Percentiles rank a stretch among this genome's conserved stretches.
Evolutionary conservation across 2,329 filamentous ascomycete genomes (phyloP).

Genomic region (Hymenoscyphus salicellus): DNA sequence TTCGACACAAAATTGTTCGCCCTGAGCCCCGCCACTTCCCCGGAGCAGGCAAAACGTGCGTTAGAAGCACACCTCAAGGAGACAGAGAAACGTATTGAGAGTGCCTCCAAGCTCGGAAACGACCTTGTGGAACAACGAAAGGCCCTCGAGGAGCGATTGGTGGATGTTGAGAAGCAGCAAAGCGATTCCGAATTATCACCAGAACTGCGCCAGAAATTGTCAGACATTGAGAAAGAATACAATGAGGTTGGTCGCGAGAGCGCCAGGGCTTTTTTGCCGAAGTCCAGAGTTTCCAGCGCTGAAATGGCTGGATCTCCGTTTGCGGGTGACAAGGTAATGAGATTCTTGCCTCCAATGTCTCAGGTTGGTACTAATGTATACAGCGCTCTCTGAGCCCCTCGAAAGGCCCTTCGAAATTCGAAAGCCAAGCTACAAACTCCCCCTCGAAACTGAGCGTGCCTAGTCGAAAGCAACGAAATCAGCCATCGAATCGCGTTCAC

Average conservation of each 20-base stretch:
- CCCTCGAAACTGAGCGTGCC: constrained; percentile 87
- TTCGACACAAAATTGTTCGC: constrained; percentile 81
- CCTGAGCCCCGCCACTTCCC: constrained; percentile 72
- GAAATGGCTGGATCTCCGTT: constrained; percentile 51
- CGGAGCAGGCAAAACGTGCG: constrained; percentile 81
- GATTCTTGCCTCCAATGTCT: constrained; percentile 5
- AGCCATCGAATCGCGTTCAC: constrained; percentile 81
- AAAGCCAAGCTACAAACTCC: constrained; percentile 78
- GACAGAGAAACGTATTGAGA: constrained; percentile 85
- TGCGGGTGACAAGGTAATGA: constrained; percentile 45
- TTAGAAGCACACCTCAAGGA: constrained; percentile 89
- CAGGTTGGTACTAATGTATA: constrained; percentile 3
- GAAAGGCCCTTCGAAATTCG: constrained; percentile 75
- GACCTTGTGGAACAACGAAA: constrained; percentile 83
- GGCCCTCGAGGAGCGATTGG: constrained; percentile 75
- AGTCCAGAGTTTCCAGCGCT: constrained; percentile 73
- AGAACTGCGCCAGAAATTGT: constrained; percentile 77
- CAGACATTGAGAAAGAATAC: constrained; percentile 89
- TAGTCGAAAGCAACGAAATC: constrained; percentile 84
- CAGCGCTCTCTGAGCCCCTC: constrained; percentile 55
- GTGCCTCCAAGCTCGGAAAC: constrained; percentile 84
- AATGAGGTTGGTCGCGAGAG: constrained; percentile 90
- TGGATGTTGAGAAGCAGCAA: constrained; percentile 77
- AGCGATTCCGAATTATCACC: constrained; percentile 75
- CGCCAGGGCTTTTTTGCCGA: constrained; percentile 80